Evolutionary conservation across 2,329 filamentous ascomycete genomes (phyloP).

Genomic region (Diplodia corticola): DNA sequence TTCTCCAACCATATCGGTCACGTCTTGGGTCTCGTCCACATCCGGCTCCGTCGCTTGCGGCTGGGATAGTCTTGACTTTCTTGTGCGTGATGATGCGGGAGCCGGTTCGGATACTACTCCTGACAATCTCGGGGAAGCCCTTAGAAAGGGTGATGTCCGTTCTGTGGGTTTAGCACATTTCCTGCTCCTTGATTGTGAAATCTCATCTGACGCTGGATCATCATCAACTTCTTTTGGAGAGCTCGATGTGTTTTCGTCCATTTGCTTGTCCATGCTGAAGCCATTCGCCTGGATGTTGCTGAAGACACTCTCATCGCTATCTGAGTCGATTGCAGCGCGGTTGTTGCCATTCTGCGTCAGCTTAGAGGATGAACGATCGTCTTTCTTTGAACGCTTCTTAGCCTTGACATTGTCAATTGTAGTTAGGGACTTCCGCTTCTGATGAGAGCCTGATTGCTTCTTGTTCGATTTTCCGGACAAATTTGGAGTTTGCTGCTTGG

Average conservation of each 20-base stretch:
- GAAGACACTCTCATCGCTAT: slow-evolving; percentile 36
- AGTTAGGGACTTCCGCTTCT: slow-evolving; percentile 31
- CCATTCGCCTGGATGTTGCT: slow-evolving; percentile 44
- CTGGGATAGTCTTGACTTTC: slow-evolving; percentile 13
- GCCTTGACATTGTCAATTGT: slow-evolving; percentile 24
- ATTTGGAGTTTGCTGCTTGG: neutral
- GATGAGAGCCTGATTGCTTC: neutral
- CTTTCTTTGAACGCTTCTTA: slow-evolving; percentile 25
- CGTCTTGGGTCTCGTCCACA: neutral
- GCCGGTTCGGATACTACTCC: neutral
- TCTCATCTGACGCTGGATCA: neutral
- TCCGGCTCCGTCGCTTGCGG: neutral
- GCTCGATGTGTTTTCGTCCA: neutral
- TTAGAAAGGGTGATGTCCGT: neutral
- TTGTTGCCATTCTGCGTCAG: neutral
- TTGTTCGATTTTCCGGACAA: neutral
- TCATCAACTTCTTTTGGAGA: neutral
- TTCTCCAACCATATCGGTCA: neutral
- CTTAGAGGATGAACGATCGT: neutral
- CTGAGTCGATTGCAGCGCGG: slow-evolving; percentile 21
- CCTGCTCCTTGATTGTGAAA: neutral
- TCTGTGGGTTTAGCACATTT: neutral
- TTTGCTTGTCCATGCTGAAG: neutral
- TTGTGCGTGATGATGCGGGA: neutral
- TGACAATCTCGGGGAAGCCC: neutral